Evolutionary conservation across 1,139 yeast genomes (phyloP).

Genomic region (Taphrina wiesneri): DNA sequence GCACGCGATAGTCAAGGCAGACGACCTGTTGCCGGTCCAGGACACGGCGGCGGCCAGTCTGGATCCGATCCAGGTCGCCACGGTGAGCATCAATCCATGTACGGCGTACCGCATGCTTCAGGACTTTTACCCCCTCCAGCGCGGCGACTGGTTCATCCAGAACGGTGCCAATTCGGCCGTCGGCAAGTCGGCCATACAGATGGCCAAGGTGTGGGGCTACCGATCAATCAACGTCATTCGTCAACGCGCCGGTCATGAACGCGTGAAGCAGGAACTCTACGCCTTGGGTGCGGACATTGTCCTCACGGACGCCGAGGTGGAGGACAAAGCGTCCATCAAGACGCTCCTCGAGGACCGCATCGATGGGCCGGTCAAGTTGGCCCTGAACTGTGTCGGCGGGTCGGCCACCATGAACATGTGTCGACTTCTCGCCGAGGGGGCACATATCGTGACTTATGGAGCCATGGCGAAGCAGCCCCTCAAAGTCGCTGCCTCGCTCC

Average conservation of each 20-base stretch:
- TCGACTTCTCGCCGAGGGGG: slow-evolving; percentile 68
- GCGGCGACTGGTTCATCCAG: slow-evolving; percentile 93
- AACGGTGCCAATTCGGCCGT: slow-evolving; percentile 97
- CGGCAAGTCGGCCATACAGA: slow-evolving; percentile 89
- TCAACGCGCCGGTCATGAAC: slow-evolving; percentile 73
- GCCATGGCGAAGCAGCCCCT: slow-evolving; percentile 98
- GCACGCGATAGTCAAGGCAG: slow-evolving; percentile 53
- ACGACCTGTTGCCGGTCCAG: slow-evolving; percentile 54
- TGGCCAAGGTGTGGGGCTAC: slow-evolving; percentile 73
- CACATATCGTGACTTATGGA: slow-evolving; percentile 84
- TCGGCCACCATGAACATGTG: slow-evolving; percentile 77
- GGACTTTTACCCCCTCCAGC: slow-evolving; percentile 59
- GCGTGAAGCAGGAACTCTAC: slow-evolving; percentile 58
- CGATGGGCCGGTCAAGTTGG: slow-evolving; percentile 60
- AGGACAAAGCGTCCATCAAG: slow-evolving; percentile 67
- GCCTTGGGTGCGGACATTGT: slow-evolving; percentile 82
- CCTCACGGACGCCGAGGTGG: slow-evolving; percentile 81
- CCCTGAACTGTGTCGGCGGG: slow-evolving; percentile 92
- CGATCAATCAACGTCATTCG: slow-evolving; percentile 87
- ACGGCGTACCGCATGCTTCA: slow-evolving; percentile 90
- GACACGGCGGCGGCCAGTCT: slow-evolving; percentile 45
- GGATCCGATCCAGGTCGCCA: slow-evolving; percentile 66
- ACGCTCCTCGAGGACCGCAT: slow-evolving; percentile 58
- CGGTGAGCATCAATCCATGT: slow-evolving; percentile 85
- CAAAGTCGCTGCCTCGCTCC: slow-evolving; percentile 78